Base-by-base conservation (phyloP, 495 filamentous ascomycete species). In the Neurospora pannonica region DNA sequence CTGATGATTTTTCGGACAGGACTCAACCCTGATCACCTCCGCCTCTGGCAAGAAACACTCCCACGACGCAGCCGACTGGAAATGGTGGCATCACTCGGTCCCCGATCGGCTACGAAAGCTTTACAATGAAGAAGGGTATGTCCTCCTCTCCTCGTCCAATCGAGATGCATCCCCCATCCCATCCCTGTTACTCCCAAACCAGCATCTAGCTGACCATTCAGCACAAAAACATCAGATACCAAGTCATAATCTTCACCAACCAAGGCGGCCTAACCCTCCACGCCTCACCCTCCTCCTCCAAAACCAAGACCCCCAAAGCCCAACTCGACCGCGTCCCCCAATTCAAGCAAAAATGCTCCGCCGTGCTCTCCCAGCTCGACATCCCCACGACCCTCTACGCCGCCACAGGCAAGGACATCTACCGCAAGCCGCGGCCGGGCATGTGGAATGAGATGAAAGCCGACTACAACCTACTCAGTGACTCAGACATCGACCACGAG, bases 371-470 rank as follows among this genome's bases (percentile, higher is more conserved):
- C 48, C 85, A 91, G 34, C 88, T 98, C 46, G 89, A 93, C 77
- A 81, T 98, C 5, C 94, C 97, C 0, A 83, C 94, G 31, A 90
- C 87, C 46, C 81, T 98, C 10, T 97, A 97, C 81, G 96, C 94
- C 1, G 94, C 95, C 7, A 97, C 94, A 0, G 89, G 83, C 28
- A 88, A 90, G 72, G 94, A 98, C 76, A 85, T 84, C 31, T 97
- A 89, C 79, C 90, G 96, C 36, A 99, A 99, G 79, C 96, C 96
- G 13, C 85, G 96, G 70, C 84, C 84, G 1, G 94, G 94, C 15
- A 97, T 98, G 92, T 99, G 97, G 96, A 83, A 83, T 2, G 93
- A 97, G 79, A 83, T 97, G 72, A 83, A 93, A 10, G 88, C 90
- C 17, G 93, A 97, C 72, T 91, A 90, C 77, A 88, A 90, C 71